Conservation (phyloP, 148 eudicot genomes). For the Cornus florida region DNA sequence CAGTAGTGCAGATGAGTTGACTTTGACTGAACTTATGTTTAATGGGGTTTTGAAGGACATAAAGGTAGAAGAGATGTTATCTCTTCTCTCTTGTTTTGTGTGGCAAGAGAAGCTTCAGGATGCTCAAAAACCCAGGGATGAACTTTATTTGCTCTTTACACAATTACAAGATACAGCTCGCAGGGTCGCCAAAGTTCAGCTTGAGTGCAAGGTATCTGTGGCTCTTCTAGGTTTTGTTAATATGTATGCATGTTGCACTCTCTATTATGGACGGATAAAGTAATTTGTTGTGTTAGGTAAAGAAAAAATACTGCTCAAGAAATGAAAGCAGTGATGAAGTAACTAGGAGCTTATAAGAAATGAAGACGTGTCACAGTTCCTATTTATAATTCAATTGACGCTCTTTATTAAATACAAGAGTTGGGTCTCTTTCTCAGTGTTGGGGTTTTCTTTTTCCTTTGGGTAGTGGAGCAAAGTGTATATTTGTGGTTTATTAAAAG, state of each 20-base stretch:
- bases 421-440: too few species aligned
- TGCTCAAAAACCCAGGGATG: conserved; percentile 90
- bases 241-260: neutral
- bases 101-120: conserved; percentile 98
- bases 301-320: too few species aligned
- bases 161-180: conserved; percentile 92
- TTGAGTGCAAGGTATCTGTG: conserved; percentile 77
- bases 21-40: conserved; percentile 88
- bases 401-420: too few species aligned
- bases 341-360: too few species aligned
- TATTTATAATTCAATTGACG: too few species aligned
- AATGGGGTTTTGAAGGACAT: conserved; percentile 79
- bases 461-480: too few species aligned
- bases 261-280: neutral
- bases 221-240: neutral
- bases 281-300: too few species aligned
- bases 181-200: conserved; percentile 85
- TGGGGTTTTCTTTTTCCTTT: too few species aligned
- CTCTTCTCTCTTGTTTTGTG: conserved; percentile 91
- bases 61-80: conserved; percentile 86
- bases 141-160: conserved; percentile 68
- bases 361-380: too few species aligned
- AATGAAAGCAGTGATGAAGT: too few species aligned
- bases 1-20: conserved; percentile 97
- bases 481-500: too few species aligned